Evolutionary conservation across 495 filamentous ascomycete genomes (phyloP).

Genomic region (Hyaloscypha hepaticicola): DNA sequence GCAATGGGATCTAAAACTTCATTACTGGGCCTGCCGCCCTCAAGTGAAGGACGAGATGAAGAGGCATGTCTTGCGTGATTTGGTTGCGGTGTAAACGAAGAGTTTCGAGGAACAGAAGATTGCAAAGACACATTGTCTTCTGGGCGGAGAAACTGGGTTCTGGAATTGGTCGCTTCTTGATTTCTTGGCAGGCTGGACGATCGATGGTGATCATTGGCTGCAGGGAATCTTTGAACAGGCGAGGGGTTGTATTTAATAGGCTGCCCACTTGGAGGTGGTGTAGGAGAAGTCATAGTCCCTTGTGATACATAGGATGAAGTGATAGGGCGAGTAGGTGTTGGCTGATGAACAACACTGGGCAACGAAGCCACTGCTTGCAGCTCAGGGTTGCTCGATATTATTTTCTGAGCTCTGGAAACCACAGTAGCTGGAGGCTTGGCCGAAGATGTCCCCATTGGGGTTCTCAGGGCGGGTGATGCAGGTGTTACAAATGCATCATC

Average conservation of each 20-base stretch:
- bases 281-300: slow-evolving; percentile 84
- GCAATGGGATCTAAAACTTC: slow-evolving; percentile 58
- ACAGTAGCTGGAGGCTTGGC: slow-evolving; percentile 41
- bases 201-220: slow-evolving; percentile 51
- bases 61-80: slow-evolving; percentile 42
- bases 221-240: slow-evolving; percentile 63
- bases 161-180: slow-evolving; percentile 33
- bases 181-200: slow-evolving; percentile 54
- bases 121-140: slow-evolving; percentile 14
- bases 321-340: slow-evolving; percentile 46
- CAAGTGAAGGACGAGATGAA: slow-evolving; percentile 79
- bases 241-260: slow-evolving; percentile 35
- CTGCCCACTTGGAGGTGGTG: slow-evolving; percentile 51
- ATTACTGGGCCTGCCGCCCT: slow-evolving; percentile 64
- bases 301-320: slow-evolving; percentile 78
- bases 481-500: slow-evolving; percentile 76
- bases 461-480: slow-evolving; percentile 20
- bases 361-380: slow-evolving; percentile 50
- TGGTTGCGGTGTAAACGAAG: slow-evolving; percentile 16
- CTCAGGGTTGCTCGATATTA: slow-evolving; percentile 53
- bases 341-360: slow-evolving; percentile 53
- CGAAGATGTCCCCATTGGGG: slow-evolving; percentile 32
- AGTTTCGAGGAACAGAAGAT: slow-evolving; percentile 13
- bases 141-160: slow-evolving; percentile 34
- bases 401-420: slow-evolving; percentile 51